Conservation (phyloP, 352 stramenopile genomes). For the Phytopythium ostracodes region DNA sequence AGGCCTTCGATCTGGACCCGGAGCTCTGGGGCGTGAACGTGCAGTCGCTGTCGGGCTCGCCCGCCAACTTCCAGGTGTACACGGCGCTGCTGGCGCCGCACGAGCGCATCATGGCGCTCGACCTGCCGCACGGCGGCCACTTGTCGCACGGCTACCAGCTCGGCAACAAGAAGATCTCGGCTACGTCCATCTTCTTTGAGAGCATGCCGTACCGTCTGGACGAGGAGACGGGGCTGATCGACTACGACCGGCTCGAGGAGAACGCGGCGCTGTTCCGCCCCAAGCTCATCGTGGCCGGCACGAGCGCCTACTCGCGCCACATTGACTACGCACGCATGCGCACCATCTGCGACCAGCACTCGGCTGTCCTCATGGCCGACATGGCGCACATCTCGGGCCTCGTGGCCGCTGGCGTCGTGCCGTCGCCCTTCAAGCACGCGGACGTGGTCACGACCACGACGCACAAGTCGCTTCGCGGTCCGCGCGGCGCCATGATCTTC, state of each 20-base stretch:
- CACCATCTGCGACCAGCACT: conserved; percentile 92
- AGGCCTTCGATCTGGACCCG: conserved; percentile 96
- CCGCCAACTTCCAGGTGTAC: conserved; percentile 99
- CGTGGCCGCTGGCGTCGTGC: conserved; percentile 94
- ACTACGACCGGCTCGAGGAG: conserved; percentile 98
- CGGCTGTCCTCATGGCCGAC: conserved; percentile 96
- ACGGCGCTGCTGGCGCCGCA: conserved; percentile 97
- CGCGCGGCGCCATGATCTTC: conserved; percentile 99
- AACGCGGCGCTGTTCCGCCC: conserved; percentile 92
- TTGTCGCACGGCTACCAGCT: conserved; percentile 99
- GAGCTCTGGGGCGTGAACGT: conserved; percentile 97
- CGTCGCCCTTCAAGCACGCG: conserved; percentile 96
- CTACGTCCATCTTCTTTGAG: conserved; percentile 99
- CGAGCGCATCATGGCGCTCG: conserved; percentile 98
- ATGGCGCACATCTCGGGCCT: conserved; percentile 99
- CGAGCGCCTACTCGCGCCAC: conserved; percentile 97
- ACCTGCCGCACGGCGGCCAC: conserved; percentile 98
- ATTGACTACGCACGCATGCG: conserved; percentile 99
- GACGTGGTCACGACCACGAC: conserved; percentile 99
- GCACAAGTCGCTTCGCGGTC: conserved; percentile 98
- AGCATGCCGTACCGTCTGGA: conserved; percentile 98
- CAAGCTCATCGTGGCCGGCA: conserved; percentile 98
- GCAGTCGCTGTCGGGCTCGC: conserved; percentile 97
- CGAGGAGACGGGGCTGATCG: conserved; percentile 95
- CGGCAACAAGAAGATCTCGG: conserved; percentile 98